Conservation (phyloP, 352 stramenopile species). For the Globisporangium abappressorium region DNA sequence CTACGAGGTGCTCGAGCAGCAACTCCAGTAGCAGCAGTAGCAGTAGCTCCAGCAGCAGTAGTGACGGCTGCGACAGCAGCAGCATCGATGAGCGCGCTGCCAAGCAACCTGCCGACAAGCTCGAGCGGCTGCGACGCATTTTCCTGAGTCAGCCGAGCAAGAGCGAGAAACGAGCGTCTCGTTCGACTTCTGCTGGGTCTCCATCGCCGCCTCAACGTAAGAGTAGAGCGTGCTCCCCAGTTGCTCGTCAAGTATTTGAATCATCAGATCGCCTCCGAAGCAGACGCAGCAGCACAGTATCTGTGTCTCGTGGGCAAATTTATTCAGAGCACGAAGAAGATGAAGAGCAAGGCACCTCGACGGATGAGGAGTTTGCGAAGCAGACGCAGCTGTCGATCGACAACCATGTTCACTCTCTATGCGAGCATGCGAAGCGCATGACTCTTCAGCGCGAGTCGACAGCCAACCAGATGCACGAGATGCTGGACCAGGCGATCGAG, state of each 20-base stretch:
- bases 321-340: background rate
- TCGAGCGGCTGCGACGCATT: slow-evolving; percentile 59
- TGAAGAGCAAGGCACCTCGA: slow-evolving; percentile 1
- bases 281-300: background rate
- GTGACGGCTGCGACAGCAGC: background rate
- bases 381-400: slow-evolving; percentile 39
- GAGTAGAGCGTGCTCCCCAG: background rate
- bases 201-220: slow-evolving; percentile 2
- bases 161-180: background rate
- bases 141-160: slow-evolving; percentile 55
- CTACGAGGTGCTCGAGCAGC: background rate
- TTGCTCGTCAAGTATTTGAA: background rate
- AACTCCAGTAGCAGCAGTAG: slow-evolving; percentile 21
- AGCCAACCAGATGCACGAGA: slow-evolving; percentile 40
- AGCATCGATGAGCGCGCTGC: slow-evolving; percentile 14
- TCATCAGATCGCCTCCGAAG: background rate
- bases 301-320: background rate
- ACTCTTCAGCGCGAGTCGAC: slow-evolving; percentile 37
- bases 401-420: slow-evolving; percentile 41
- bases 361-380: slow-evolving; percentile 2
- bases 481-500: slow-evolving; percentile 50
- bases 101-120: slow-evolving; percentile 32
- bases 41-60: slow-evolving; percentile 12
- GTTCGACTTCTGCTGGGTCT: background rate
- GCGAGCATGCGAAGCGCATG: slow-evolving; percentile 47